A percentile compares a stretch with the other conserved stretches of the same genome.
Evolutionary conservation across 768 basidiomycete species (phyloP).

Genomic region (Ramaria rubella): DNA sequence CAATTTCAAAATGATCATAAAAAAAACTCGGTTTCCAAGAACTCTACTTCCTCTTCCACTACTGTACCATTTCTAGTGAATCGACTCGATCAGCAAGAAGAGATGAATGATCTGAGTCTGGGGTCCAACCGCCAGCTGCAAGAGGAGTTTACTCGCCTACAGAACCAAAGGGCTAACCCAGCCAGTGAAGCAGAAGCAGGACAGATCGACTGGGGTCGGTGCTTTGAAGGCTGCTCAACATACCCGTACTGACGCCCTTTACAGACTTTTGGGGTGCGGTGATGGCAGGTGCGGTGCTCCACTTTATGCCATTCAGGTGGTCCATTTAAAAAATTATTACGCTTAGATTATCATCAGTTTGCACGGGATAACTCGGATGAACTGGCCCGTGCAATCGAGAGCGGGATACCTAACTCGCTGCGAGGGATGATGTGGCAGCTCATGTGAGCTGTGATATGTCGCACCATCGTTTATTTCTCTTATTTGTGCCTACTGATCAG

Average conservation of each 20-base stretch:
- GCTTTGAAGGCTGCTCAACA: conserved; percentile 18
- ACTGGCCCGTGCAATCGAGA: conserved; percentile 84
- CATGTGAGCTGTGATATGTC: conserved; percentile 46
- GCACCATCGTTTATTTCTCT: conserved; percentile 1
- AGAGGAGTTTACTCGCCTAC: conserved; percentile 67
- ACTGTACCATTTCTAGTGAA: conserved; percentile 50
- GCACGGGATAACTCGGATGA: conserved; percentile 73
- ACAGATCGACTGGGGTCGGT: conserved; percentile 44
- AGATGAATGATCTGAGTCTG: conserved; percentile 41
- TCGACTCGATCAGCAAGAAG: conserved; percentile 43
- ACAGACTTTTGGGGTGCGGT: conserved; percentile 94
- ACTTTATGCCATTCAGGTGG: not conserved
- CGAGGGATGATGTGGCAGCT: conserved; percentile 97
- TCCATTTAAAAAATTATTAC: conserved; percentile 11
- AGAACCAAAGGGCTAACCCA: conserved; percentile 41
- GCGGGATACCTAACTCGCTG: conserved; percentile 80
- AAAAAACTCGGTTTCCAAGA: conserved; percentile 50
- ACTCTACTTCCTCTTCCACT: conserved; percentile 48
- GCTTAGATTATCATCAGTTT: conserved; percentile 78
- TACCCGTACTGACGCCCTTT: conserved; percentile 3
- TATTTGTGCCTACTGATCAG: conserved; percentile 31
- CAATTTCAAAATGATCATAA: conserved; percentile 38
- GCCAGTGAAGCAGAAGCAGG: conserved; percentile 26
- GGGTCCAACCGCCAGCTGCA: conserved; percentile 68
- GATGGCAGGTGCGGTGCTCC: conserved; percentile 57